Evolutionary conservation across 2,329 filamentous ascomycete species (phyloP), one percentile per base, ranked within the genome.

Genomic region (Aspergillus ibericus): DNA sequence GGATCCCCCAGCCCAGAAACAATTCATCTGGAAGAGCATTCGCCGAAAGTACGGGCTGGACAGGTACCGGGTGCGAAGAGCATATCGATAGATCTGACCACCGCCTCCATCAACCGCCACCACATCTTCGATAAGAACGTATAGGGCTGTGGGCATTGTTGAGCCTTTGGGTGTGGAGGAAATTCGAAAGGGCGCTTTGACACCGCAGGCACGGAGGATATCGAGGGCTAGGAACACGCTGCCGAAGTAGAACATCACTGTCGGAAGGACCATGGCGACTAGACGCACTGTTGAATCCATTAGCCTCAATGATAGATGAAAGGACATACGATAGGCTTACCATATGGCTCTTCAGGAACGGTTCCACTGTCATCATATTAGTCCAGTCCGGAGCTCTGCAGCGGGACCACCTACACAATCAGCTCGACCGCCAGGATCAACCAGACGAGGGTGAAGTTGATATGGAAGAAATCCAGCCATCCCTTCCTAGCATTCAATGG

Each of bases 61-160:
- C 12, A 81, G 74, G 62, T 85, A 86, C 61, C 83, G 75, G 38
- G 76, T 79, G 51, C 80, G 74, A 18, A 86, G 67, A 0, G 80
- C 80, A 64, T 80, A 75, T 46, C 83, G 77, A 62, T 82, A 86
- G 2, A 75, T 79, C 57, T 81, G 78, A 1, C 83, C 83, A 9
- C 84, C 86, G 3, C 80, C 82, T 18, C 85, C 87, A 67, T 89
- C 88, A 40, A 90, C 87, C 4, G 85, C 86, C 13, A 88, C 81
- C 22, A 88, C 81, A 65, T 90, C 87, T 72, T 90, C 87, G 25
- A 89, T 83, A 29, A 89, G 79, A 51, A 87, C 87, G 64, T 88
- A 87, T 1, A 84, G 80, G 2, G 84, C 82, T 0, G 87, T 87
- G 3, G 83, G 80, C 58, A 88, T 83, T 5, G 72, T 75, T 15